Percentiles rank a stretch among this genome's conserved stretches.
phyloP scores from a whole-genome alignment of 805 yeast species.

The Naumovozyma dairenensis region DNA sequence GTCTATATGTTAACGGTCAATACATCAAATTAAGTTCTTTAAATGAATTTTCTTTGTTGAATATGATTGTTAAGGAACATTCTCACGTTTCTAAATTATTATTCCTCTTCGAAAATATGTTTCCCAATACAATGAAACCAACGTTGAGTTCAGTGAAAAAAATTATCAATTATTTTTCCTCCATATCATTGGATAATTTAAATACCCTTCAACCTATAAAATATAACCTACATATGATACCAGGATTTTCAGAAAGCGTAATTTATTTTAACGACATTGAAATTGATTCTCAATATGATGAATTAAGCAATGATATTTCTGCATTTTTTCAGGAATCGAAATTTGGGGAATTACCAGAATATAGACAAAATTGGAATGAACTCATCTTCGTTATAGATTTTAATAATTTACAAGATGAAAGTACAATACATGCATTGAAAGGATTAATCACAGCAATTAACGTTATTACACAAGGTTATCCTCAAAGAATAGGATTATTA shows the following conservation, averaged over 20 bases:
- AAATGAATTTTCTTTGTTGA: slow-evolving; percentile 15
- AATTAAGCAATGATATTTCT: slow-evolving; percentile 36
- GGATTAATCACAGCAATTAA: slow-evolving; percentile 42
- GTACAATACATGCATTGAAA: slow-evolving; percentile 33
- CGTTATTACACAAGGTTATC: slow-evolving; percentile 44
- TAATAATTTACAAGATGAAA: slow-evolving; percentile 31
- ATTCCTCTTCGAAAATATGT: slow-evolving; percentile 5
- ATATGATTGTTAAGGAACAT: slow-evolving; percentile 17
- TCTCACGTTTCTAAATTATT: slow-evolving; percentile 6
- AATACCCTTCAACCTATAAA: slow-evolving; percentile 25
- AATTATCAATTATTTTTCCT: slow-evolving; percentile 16
- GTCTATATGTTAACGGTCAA: slow-evolving; percentile 27
- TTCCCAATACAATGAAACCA: slow-evolving; percentile 21
- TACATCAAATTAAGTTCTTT: slow-evolving; percentile 18
- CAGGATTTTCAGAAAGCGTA: slow-evolving; percentile 33
- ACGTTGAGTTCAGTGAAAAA: slow-evolving; percentile 8
- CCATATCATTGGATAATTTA: slow-evolving; percentile 15
- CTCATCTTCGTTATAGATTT: slow-evolving; percentile 60
- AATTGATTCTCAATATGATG: slow-evolving; percentile 43
- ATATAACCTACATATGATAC: slow-evolving; percentile 25
- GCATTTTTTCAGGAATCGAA: slow-evolving; percentile 38
- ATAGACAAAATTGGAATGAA: slow-evolving; percentile 67
- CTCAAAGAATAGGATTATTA: slow-evolving; percentile 77
- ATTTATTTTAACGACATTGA: slow-evolving; percentile 75
- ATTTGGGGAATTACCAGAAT: slow-evolving; percentile 57